phyloP scores from a whole-genome alignment of 306 rosid genomes.

The Vigna hirtella region DNA sequence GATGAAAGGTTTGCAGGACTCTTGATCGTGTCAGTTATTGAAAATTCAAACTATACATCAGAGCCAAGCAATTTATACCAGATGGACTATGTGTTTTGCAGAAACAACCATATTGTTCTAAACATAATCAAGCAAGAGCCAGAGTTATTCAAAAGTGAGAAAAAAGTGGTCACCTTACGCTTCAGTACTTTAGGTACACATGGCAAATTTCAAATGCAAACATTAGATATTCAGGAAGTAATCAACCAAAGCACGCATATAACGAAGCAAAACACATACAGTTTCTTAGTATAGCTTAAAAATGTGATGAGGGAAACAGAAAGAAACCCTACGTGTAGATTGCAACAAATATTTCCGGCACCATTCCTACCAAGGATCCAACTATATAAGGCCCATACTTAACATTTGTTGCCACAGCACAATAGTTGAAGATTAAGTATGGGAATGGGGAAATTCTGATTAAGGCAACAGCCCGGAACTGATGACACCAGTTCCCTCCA shows the following conservation, averaged over 20 bases:
- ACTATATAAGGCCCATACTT: conserved; percentile 85
- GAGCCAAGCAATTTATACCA: conserved; percentile 28
- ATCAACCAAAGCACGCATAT: conserved; percentile 3
- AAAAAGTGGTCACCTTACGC: conserved; percentile 9
- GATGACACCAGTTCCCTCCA: conserved; percentile 95
- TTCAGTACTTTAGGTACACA: background rate
- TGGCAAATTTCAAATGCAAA: conserved; percentile 36
- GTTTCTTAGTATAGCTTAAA: conserved; percentile 13
- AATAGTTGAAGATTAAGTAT: conserved; percentile 84
- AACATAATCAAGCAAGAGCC: conserved; percentile 25
- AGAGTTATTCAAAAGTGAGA: conserved; percentile 30
- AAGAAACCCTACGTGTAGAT: conserved; percentile 80
- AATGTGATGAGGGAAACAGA: background rate
- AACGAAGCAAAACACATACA: background rate
- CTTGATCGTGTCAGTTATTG: background rate
- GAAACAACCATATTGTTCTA: conserved; percentile 12
- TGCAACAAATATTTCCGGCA: conserved; percentile 93
- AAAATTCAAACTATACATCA: conserved; percentile 24
- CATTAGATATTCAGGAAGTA: background rate
- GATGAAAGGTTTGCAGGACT: conserved; percentile 24
- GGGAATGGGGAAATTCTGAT: conserved; percentile 98
- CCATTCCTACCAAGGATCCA: conserved; percentile 93
- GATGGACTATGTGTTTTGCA: conserved; percentile 1
- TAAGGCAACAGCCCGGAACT: conserved; percentile 86
- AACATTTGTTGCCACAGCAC: conserved; percentile 96